Evolutionary conservation across 352 stramenopile genomes (phyloP).

Genomic region (Globisporangium viniferum): DNA sequence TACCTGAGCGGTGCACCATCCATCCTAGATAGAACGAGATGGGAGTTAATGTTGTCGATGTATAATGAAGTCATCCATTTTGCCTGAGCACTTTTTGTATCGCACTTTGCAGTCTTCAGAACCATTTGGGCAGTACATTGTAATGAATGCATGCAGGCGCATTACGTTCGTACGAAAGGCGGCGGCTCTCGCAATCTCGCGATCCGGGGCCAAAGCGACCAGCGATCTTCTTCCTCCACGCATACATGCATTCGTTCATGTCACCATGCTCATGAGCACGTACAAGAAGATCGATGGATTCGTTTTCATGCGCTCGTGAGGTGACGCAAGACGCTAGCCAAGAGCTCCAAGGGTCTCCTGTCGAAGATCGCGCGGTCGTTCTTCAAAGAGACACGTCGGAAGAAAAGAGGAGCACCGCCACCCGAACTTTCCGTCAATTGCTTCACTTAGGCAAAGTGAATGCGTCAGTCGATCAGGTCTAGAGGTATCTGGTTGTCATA

Average conservation of each 20-base stretch:
- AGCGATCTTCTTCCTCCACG: neutral
- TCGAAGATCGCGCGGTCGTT: neutral
- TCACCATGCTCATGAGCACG: too few species aligned
- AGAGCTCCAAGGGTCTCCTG: neutral
- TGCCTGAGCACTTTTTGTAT: neutral
- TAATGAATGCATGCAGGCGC: neutral
- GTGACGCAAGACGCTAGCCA: neutral
- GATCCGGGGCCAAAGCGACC: too few species aligned
- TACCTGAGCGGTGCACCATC: neutral
- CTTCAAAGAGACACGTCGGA: neutral
- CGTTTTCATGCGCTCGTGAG: neutral
- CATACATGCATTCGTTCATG: neutral
- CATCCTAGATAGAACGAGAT: slow-evolving; percentile 1
- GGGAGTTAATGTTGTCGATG: slow-evolving; percentile 7
- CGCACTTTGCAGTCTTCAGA: neutral
- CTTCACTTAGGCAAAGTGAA: neutral
- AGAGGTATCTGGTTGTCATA: neutral
- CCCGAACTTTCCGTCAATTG: neutral
- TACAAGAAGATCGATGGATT: neutral
- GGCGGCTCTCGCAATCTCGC: neutral
- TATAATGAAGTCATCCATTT: slow-evolving; percentile 5
- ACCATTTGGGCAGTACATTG: neutral
- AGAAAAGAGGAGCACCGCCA: neutral
- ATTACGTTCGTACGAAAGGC: neutral
- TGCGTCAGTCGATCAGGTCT: too few species aligned